Conservation (phyloP, 805 yeast species). For the Nakazawaea sp. region DNA sequence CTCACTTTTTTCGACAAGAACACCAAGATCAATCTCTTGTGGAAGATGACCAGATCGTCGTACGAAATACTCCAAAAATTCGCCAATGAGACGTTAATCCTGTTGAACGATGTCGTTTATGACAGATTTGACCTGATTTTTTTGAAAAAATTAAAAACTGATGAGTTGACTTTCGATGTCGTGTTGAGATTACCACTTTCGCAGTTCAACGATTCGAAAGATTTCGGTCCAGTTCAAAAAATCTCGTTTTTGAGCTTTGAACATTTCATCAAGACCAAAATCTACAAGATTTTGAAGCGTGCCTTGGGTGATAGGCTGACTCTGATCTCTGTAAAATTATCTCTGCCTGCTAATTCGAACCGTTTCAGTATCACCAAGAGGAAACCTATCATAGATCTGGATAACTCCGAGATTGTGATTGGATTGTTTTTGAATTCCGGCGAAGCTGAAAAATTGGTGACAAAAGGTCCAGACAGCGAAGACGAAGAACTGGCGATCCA, state of each 20-base stretch:
- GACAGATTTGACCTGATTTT: slow-evolving; percentile 82
- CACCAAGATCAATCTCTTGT: slow-evolving; percentile 70
- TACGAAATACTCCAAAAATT: slow-evolving; percentile 54
- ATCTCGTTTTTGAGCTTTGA: slow-evolving; percentile 67
- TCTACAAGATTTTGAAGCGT: slow-evolving; percentile 48
- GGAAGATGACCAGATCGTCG: slow-evolving; percentile 71
- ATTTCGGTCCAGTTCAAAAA: slow-evolving; percentile 65
- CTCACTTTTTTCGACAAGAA: slow-evolving; percentile 75
- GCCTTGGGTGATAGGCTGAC: slow-evolving; percentile 49
- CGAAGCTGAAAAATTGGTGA: slow-evolving; percentile 74
- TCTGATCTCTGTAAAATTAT: slow-evolving; percentile 26
- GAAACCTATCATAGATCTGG: slow-evolving; percentile 33
- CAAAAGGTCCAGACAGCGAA: slow-evolving; percentile 75
- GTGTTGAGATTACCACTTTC: slow-evolving; percentile 46
- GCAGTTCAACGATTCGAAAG: slow-evolving; percentile 30
- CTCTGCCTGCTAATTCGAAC: slow-evolving; percentile 17
- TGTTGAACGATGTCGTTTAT: slow-evolving; percentile 70
- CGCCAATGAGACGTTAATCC: slow-evolving; percentile 60
- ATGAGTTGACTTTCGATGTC: slow-evolving; percentile 60
- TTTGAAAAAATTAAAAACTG: slow-evolving; percentile 48
- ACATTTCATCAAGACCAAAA: slow-evolving; percentile 53
- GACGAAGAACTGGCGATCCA: slow-evolving; percentile 50
- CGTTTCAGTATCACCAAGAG: slow-evolving; percentile 42
- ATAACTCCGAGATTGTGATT: slow-evolving; percentile 31
- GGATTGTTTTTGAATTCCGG: slow-evolving; percentile 67